A percentile compares a stretch with the other conserved stretches of the same genome.
Evolutionary conservation across 805 yeast species (phyloP).

Genomic region (Ogataea nitratoaversa): DNA sequence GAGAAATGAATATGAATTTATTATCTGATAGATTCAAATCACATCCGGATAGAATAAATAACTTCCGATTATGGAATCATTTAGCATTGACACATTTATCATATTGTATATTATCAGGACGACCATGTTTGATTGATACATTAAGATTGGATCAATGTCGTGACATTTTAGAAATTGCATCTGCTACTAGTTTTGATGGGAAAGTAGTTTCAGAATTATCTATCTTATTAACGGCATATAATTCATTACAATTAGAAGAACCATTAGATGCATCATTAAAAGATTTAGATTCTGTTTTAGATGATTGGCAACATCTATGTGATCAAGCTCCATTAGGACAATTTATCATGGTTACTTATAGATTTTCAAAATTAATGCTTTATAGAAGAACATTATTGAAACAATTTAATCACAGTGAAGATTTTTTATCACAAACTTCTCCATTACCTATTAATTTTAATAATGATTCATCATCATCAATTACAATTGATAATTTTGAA

Average conservation of each 20-base stretch:
- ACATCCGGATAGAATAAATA: conserved; percentile 33
- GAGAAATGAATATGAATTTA: conserved; percentile 35
- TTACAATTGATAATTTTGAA: too few relatives aligned
- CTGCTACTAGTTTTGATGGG: conserved; percentile 70
- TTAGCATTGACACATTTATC: conserved; percentile 59
- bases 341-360: conserved; percentile 16
- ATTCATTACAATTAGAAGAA: conserved; percentile 44
- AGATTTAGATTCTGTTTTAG: conserved; percentile 20
- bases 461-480: neutral
- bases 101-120: conserved; percentile 59
- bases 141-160: conserved; percentile 55
- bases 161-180: conserved; percentile 50
- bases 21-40: conserved; percentile 22
- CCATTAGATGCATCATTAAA: conserved; percentile 17
- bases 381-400: conserved; percentile 13
- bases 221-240: conserved; percentile 53
- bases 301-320: conserved; percentile 25
- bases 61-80: conserved; percentile 67
- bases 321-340: conserved; percentile 17
- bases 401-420: conserved; percentile 4
- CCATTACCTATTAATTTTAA: neutral
- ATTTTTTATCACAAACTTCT: conserved; percentile 4
- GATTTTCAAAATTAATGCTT: conserved; percentile 22
- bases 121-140: conserved; percentile 65
- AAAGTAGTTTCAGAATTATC: conserved; percentile 70